Percentiles rank a stretch among this genome's conserved stretches.
phyloP scores from a whole-genome alignment of 164 flowering plant species.

The Vitis rotundifolia region DNA sequence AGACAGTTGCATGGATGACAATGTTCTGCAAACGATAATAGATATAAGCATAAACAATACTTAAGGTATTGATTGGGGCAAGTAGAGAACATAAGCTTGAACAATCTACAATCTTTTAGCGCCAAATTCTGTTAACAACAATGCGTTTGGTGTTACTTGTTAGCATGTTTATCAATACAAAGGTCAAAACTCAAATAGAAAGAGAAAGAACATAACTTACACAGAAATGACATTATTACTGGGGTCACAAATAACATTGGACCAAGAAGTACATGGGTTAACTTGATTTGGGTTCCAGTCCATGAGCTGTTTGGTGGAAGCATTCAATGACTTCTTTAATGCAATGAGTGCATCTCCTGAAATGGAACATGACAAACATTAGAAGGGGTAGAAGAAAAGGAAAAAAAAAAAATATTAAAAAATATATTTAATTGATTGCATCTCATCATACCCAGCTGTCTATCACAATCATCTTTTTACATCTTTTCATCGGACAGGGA shows the following conservation, averaged over 20 bases:
- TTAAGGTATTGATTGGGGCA: neutral
- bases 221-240: slow-evolving; percentile 40
- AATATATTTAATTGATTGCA: no score
- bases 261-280: slow-evolving; percentile 93
- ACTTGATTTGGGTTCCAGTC: slow-evolving; percentile 85
- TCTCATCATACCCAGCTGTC: no score
- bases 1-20: slow-evolving; percentile 70
- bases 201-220: slow-evolving; percentile 47
- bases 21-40: slow-evolving; percentile 52
- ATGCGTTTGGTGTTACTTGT: neutral
- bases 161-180: neutral
- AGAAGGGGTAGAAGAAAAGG: no score
- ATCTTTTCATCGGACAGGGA: no score
- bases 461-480: no score
- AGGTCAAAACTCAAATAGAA: neutral
- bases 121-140: neutral
- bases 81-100: neutral
- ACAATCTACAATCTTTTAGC: no score
- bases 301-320: slow-evolving; percentile 48
- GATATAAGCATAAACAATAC: neutral
- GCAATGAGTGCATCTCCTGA: slow-evolving; percentile 74
- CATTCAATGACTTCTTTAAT: slow-evolving; percentile 60
- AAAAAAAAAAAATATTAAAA: no score
- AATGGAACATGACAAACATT: neutral
- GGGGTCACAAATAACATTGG: slow-evolving; percentile 60